Conservation (phyloP, 768 basidiomycete genomes). For the Terana coerulea region DNA sequence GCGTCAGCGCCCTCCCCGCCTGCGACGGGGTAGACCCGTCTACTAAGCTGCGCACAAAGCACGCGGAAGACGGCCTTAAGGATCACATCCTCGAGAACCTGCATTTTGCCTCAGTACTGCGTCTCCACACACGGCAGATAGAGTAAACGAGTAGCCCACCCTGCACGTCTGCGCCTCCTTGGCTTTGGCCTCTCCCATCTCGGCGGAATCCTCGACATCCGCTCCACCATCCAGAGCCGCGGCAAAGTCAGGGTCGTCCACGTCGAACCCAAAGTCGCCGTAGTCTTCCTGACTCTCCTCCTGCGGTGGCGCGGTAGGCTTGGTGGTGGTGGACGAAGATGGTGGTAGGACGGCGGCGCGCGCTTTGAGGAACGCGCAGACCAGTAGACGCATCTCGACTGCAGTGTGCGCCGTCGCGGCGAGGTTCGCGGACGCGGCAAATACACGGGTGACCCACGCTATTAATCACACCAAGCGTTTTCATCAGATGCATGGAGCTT, state of each 20-base stretch:
- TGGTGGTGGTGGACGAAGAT: slow-evolving; percentile 29
- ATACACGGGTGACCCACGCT: slow-evolving; percentile 59
- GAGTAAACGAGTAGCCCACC: slow-evolving; percentile 33
- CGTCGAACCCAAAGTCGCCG: slow-evolving; percentile 63
- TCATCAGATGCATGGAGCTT: no score
- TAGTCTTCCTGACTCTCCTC: slow-evolving; percentile 68
- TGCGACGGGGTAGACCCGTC: no score
- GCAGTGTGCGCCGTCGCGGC: slow-evolving; percentile 39
- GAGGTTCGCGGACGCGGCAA: slow-evolving; percentile 43
- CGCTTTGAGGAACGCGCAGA: slow-evolving; percentile 59
- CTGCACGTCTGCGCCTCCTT: slow-evolving; percentile 49
- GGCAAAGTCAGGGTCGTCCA: slow-evolving; percentile 52
- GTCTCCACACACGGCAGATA: not conserved
- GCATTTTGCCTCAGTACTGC: no score
- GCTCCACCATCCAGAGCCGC: slow-evolving; percentile 49
- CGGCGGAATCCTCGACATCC: slow-evolving; percentile 15
- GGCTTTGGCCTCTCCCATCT: slow-evolving; percentile 27
- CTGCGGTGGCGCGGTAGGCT: slow-evolving; percentile 22
- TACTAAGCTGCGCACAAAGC: slow-evolving; percentile 45
- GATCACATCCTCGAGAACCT: slow-evolving; percentile 50
- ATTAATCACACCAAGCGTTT: not conserved
- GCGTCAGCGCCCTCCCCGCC: not conserved
- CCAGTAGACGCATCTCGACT: slow-evolving; percentile 51
- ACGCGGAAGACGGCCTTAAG: slow-evolving; percentile 53
- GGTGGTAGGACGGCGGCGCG: slow-evolving; percentile 45